Base-by-base conservation (phyloP, 768 basidiomycete genomes). In the Austroboletus eburneus region DNA sequence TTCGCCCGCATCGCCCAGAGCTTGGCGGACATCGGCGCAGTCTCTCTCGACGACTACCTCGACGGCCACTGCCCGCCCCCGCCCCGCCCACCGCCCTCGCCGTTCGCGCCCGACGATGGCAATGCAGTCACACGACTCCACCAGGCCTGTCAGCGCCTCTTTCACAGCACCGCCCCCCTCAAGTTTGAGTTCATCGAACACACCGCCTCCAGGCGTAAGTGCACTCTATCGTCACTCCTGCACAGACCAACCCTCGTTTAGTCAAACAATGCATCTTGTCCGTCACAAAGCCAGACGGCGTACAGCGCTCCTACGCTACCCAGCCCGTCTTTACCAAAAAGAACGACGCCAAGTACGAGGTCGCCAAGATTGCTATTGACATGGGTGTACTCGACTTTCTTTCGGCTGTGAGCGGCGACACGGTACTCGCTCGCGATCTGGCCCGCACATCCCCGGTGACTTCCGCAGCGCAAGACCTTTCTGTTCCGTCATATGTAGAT, bases 371-470 rank as follows among this genome's bases (percentile, higher is more conserved):
- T 14, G 84, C 84, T 4, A 65, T 85, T 20, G 71, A 79, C 7
- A 74, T 77, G 69, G 81, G 80, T 17, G 83, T 75, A 2, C 58
- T 85, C 25, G 75, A 81, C 17, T 85, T 85, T 55, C 76, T 85
- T 39, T 43, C 60, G 7, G 55, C 63, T 2, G 77, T 77, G 3
- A 73, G 75, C n/a, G 61, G 67, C 2, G 68, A 72, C 23, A 63
- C 66, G 29, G 61, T 61, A 23, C 68, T 63, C 36, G 70, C 72
- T 32, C 66, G 64, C 7, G 57, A 64, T 5, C 59, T 69, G 6
- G 44, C 57, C 2, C 65, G 67, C 36, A 66, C 58, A 13, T 32
- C 52, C 16, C 21, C 33, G 4, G 41, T 46, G 13, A 27, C 29
- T 7, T 17, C 16, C 6, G 29, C 8, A 29, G 29, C 29, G 8